Base-by-base conservation (phyloP, 2,329 filamentous ascomycete genomes). In the Stachybotrys elegans region DNA sequence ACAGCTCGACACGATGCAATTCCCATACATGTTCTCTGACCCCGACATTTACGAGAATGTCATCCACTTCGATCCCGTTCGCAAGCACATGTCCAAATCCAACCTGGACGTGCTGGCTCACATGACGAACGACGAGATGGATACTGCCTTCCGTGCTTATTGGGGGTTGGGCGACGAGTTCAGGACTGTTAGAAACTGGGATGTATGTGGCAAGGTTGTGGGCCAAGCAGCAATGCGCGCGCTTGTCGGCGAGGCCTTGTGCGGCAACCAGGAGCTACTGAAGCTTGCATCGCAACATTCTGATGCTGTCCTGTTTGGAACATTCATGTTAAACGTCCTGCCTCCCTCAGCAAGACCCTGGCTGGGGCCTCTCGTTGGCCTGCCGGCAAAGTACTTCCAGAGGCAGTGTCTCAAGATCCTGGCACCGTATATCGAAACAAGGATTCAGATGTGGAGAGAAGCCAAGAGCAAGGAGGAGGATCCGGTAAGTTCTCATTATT, bases 61-160 rank as follows among this genome's bases (percentile, higher is more conserved):
- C 17, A 40, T 40, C 22, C 37, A 40, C 37, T 40, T 40, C 22
- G 37, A 40, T 13, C 21, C 22, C 22, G 20, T 22, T n/a, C 37
- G 37, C 22, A 20, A 22, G 7, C n/a, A 22, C 22, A 16, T 40
- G 37, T 22, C 37, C 22, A 20, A 40, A 22, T 23, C 23, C n/a
- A 40, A 40, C 22, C 20, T 40, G 6, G 22, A 40, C 22, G 19
- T 13, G 14, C 19, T 22, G 22, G 19, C 22, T 25, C 14, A 13
- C 19, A 13, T n/a, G 13, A 22, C 37, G 19, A 16, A 13, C 20
- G 37, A 40, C 5, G 37, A 40, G 37, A 40, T 40, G 9, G 37
- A 40, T 6, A 22, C 37, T 16, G 3, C 19, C 20, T 40, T 40
- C 16, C 3, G 22, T 9, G 12, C 23, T 11, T 22, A 22, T 25